Evolutionary conservation across 192 early-diverging fungal species (phyloP).

Genomic region (Geosiphon pyriformis): DNA sequence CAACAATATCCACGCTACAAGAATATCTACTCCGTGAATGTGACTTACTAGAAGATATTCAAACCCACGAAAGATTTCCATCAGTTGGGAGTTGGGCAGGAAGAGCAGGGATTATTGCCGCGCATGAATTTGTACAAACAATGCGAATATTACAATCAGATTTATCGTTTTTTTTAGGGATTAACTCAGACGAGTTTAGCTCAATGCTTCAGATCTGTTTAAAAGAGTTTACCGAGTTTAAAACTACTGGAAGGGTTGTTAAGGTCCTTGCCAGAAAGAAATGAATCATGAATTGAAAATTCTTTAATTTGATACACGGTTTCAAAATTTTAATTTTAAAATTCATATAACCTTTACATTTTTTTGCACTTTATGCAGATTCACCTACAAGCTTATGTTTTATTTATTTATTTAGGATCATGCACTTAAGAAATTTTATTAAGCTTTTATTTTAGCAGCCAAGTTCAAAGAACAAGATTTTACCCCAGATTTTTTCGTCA

Average conservation of each 20-base stretch:
- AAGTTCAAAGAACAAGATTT: too few relatives aligned
- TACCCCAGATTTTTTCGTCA: too few relatives aligned
- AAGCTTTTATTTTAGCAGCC: too few relatives aligned
- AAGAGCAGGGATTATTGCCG: too few relatives aligned
- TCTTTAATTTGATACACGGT: too few relatives aligned
- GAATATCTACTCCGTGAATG: slow-evolving; percentile 9
- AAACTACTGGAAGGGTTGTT: background rate
- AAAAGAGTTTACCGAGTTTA: background rate
- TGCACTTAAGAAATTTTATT: too few relatives aligned
- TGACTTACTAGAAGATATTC: slow-evolving; percentile 15
- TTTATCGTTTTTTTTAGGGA: background rate
- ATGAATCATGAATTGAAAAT: too few relatives aligned
- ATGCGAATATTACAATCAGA: background rate
- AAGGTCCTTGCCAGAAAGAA: background rate
- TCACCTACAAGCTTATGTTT: too few relatives aligned
- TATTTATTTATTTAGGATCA: too few relatives aligned
- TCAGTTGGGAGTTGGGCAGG: background rate
- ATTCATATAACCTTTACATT: too few relatives aligned
- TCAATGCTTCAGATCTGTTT: background rate
- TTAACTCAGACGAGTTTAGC: background rate
- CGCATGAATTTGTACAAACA: background rate
- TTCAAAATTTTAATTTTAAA: too few relatives aligned
- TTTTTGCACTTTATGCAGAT: too few relatives aligned
- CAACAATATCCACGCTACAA: background rate
- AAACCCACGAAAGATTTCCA: background rate